These are phyloP conservation scores for Butyriboletus loyo DNA, from an alignment of 768 basidiomycete genomes.

Conservation along the genomic window DNA sequence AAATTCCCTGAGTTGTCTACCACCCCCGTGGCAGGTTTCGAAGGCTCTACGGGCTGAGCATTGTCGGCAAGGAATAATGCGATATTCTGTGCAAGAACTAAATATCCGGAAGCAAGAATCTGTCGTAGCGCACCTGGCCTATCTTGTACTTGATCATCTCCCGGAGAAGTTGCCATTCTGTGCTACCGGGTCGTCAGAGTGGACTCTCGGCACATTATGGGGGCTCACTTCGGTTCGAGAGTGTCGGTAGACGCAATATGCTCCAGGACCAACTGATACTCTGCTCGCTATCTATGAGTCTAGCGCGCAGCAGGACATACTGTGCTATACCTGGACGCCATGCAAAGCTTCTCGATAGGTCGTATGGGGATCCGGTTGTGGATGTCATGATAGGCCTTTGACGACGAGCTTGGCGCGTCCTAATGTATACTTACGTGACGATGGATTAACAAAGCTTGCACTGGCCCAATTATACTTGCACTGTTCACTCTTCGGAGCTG, in stretches of 20 bases:
- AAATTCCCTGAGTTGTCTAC: constrained; percentile 50
- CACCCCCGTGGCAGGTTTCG: constrained; percentile 35
- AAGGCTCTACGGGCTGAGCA: constrained; percentile 38
- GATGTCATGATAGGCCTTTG: constrained; percentile 17
- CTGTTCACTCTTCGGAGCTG: no score
- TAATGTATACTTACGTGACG: background rate
- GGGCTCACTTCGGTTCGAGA: constrained; percentile 49
- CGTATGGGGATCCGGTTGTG: constrained; percentile 7
- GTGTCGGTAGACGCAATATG: constrained; percentile 63
- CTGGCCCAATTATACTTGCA: background rate
- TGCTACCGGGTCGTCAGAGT: constrained; percentile 36
- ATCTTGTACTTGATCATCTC: constrained; percentile 73
- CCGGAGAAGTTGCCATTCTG: constrained; percentile 68
- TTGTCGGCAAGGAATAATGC: constrained; percentile 43
- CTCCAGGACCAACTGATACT: constrained; percentile 56
- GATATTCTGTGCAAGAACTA: constrained; percentile 42
- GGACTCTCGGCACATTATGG: constrained; percentile 1
- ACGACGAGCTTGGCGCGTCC: background rate
- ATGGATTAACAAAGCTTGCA: background rate
- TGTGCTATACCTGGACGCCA: constrained; percentile 50
- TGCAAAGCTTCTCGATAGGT: constrained; percentile 34
- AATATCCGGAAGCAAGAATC: background rate
- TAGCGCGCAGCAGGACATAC: background rate
- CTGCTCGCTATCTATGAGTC: constrained; percentile 34
- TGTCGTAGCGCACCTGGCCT: constrained; percentile 46